phyloP scores from a whole-genome alignment of 192 early-diverging fungal species.

The Phycomyces blakesleeanus region DNA sequence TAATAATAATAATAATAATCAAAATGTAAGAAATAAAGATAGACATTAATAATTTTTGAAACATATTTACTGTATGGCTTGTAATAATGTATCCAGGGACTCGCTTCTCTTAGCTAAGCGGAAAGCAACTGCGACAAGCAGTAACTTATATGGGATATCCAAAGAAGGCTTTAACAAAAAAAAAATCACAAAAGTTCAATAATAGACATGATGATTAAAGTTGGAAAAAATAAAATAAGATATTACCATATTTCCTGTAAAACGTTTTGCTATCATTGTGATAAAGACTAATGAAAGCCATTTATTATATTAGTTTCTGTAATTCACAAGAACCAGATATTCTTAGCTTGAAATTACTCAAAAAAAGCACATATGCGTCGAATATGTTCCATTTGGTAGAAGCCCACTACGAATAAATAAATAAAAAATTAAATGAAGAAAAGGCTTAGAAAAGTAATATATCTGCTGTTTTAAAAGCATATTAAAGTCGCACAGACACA shows the following conservation, averaged over 20 bases:
- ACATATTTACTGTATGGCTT: slow-evolving; percentile 19
- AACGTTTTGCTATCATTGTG: background rate
- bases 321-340: background rate
- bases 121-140: slow-evolving; percentile 12
- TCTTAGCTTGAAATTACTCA: background rate
- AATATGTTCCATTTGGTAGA: slow-evolving; percentile 12
- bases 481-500: no score
- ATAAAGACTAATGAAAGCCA: background rate
- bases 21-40: no score
- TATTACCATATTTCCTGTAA: background rate
- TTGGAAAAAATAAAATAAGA: no score
- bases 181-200: no score
- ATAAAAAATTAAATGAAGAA: no score
- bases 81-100: slow-evolving; percentile 17
- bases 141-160: slow-evolving; percentile 8
- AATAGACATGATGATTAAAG: background rate
- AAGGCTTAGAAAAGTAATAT: no score
- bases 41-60: no score
- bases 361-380: background rate
- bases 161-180: slow-evolving; percentile 1
- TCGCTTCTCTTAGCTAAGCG: slow-evolving; percentile 20
- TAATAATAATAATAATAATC: no score
- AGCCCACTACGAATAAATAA: slow-evolving; percentile 4
- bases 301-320: no score
- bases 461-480: no score